Conservation (phyloP, 345 rosid species). For the Rhizophora mangle region DNA sequence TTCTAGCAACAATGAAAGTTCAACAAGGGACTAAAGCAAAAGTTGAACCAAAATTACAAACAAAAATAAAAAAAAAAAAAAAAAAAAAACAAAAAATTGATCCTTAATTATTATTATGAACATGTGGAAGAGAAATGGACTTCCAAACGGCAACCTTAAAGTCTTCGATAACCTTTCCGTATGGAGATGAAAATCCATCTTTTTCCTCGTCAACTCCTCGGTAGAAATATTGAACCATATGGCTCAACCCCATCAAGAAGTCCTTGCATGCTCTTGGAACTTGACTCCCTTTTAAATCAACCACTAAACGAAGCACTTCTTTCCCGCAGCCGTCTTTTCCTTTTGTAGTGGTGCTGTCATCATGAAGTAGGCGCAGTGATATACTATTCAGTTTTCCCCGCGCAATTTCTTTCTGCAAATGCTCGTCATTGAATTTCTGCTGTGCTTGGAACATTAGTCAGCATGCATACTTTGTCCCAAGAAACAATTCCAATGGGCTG, state of each 20-base stretch:
- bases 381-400: conserved; percentile 18
- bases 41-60: no score
- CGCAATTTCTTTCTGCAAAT: conserved; percentile 1
- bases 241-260: conserved; percentile 2
- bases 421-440: no score
- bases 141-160: background rate
- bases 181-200: background rate
- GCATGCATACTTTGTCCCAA: no score
- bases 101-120: no score
- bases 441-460: no score
- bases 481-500: no score
- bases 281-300: conserved; percentile 1
- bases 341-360: background rate
- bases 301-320: conserved; percentile 15
- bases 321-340: conserved; percentile 11
- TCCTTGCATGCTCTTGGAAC: conserved; percentile 14
- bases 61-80: no score
- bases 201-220: background rate
- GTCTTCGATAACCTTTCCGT: background rate
- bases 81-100: no score
- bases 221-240: conserved; percentile 5
- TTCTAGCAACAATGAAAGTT: no score
- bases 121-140: background rate
- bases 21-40: no score
- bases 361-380: background rate